Conservation (phyloP, 2,329 filamentous ascomycete genomes). For the Penicillium freii region DNA sequence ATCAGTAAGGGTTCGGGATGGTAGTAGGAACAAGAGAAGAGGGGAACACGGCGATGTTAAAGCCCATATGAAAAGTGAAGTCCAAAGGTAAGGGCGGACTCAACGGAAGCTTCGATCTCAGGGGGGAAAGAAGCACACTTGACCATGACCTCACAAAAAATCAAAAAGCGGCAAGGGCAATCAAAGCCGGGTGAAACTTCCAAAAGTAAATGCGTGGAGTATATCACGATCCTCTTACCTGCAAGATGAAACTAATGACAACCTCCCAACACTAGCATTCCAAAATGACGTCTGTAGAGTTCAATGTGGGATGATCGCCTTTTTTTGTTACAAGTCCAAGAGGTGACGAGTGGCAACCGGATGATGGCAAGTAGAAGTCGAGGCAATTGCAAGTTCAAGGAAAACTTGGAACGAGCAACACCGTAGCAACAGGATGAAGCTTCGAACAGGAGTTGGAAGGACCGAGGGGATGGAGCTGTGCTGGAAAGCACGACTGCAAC, state of each 20-base stretch:
- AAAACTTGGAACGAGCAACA: constrained; percentile 12
- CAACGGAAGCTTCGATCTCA: constrained; percentile 18
- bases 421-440: constrained; percentile 20
- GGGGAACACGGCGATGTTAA: constrained; percentile 1
- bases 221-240: constrained; percentile 21
- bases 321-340: constrained; percentile 19
- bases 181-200: neutral
- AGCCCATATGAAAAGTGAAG: constrained; percentile 12
- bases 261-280: constrained; percentile 23
- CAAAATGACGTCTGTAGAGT: constrained; percentile 28
- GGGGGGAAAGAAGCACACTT: constrained; percentile 7
- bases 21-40: constrained; percentile 1
- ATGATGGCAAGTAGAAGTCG: constrained; percentile 9
- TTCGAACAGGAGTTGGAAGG: constrained; percentile 23
- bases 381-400: constrained; percentile 17
- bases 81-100: constrained; percentile 13
- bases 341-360: constrained; percentile 10
- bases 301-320: constrained; percentile 24
- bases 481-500: constrained; percentile 12
- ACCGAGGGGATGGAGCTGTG: constrained; percentile 17
- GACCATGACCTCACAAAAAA: constrained; percentile 6
- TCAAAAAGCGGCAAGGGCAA: neutral
- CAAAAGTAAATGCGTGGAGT: neutral
- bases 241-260: constrained; percentile 23
- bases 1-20: constrained; percentile 17